Conservation (phyloP, 495 filamentous ascomycete genomes). For the Daldinia decipiens region DNA sequence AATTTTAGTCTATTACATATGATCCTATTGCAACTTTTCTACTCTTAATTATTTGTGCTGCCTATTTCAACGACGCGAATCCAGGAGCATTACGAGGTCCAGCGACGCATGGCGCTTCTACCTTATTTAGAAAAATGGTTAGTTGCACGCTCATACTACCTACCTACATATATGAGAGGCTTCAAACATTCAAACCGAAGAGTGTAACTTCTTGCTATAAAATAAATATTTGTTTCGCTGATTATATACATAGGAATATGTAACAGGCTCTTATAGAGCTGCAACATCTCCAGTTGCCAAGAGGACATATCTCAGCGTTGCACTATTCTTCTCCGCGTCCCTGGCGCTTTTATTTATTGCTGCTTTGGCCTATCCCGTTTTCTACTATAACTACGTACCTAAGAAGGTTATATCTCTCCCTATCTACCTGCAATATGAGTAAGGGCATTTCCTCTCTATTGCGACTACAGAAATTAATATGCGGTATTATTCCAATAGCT, state of each 20-base stretch:
- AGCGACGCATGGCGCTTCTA: conserved; percentile 31
- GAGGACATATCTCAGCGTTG: conserved; percentile 76
- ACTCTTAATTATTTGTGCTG: not conserved
- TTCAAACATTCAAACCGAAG: not conserved
- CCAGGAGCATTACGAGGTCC: conserved; percentile 8
- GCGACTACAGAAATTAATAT: conserved; percentile 11
- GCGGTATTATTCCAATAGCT: conserved; percentile 36
- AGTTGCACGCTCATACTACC: conserved; percentile 12
- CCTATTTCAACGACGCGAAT: not conserved
- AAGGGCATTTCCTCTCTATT: conserved; percentile 34
- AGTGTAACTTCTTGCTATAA: not conserved
- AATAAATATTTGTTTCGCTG: not conserved
- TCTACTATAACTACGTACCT: conserved; percentile 87
- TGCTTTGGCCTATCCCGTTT: conserved; percentile 73
- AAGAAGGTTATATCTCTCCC: conserved; percentile 69
- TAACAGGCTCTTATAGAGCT: conserved; percentile 58
- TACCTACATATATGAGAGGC: conserved; percentile 7
- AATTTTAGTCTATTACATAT: conserved; percentile 21
- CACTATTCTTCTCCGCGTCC: conserved; percentile 69
- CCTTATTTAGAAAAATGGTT: conserved; percentile 27
- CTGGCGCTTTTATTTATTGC: conserved; percentile 70
- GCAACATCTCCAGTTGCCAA: conserved; percentile 72
- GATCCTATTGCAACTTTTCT: conserved; percentile 13
- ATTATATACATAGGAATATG: conserved; percentile 32
- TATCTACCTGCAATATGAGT: conserved; percentile 87